A percentile compares a stretch with the other conserved stretches of the same genome.
Conservation (phyloP, 2,329 filamentous ascomycete species). For the Truncatella angustata region DNA sequence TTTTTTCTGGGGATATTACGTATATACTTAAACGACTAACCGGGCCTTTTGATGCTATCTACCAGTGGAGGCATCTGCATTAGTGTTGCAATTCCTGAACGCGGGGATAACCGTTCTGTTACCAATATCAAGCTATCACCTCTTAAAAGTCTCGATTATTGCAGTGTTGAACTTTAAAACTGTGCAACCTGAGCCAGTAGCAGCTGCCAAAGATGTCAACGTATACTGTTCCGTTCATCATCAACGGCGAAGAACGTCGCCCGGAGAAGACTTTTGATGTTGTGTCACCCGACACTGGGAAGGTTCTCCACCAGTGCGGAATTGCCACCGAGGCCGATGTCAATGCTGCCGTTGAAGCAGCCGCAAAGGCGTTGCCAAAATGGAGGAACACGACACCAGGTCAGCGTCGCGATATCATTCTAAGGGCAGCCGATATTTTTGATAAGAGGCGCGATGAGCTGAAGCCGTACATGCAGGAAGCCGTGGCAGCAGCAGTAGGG, state of each 20-base stretch:
- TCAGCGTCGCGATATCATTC: conserved; percentile 58
- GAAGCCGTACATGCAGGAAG: conserved; percentile 47
- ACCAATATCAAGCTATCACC: no score
- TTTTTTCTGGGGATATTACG: background rate
- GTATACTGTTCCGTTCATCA: conserved; percentile 39
- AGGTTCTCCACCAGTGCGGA: conserved; percentile 52
- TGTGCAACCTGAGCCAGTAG: background rate
- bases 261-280: conserved; percentile 54
- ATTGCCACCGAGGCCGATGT: conserved; percentile 55
- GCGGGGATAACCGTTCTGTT: no score
- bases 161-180: background rate
- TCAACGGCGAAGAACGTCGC: conserved; percentile 42
- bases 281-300: conserved; percentile 50
- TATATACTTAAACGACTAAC: background rate
- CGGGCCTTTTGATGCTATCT: background rate
- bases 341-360: conserved; percentile 44
- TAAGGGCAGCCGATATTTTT: conserved; percentile 60
- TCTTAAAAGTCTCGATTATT: background rate
- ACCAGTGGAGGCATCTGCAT: background rate
- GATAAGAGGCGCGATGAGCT: conserved; percentile 52
- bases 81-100: no score
- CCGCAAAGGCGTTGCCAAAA: conserved; percentile 57
- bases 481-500: conserved; percentile 27
- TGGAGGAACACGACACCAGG: conserved; percentile 61
- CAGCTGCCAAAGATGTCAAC: conserved; percentile 18